phyloP scores from a whole-genome alignment of 23 red algal genomes.

The Cyanidium caldarium region DNA sequence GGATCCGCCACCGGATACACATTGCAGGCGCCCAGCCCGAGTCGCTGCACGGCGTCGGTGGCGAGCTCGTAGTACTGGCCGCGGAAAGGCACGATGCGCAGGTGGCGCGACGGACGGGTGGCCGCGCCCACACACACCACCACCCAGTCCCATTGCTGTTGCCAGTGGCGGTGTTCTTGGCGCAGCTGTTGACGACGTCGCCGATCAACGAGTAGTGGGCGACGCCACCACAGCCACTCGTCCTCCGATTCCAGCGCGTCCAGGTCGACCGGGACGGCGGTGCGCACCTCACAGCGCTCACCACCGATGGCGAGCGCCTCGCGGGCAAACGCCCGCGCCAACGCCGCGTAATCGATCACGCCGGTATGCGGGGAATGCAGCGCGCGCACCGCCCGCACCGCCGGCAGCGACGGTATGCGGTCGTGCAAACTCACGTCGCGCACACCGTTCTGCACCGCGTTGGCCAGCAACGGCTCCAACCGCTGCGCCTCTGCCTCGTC shows the following conservation, averaged over 20 bases:
- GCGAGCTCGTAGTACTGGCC: constrained; percentile 43
- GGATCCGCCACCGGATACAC: constrained; percentile 72
- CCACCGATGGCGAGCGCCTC: constrained; percentile 24
- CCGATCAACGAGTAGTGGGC: too few relatives aligned
- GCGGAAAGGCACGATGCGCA: constrained; percentile 49
- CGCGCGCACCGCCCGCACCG: constrained; percentile 20
- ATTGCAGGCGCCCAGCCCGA: constrained; percentile 19
- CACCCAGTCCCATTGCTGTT: background rate
- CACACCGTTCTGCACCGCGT: constrained; percentile 45
- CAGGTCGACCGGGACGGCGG: constrained; percentile 10
- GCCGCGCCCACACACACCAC: constrained; percentile 43
- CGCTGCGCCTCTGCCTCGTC: constrained; percentile 26
- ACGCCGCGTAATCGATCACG: constrained; percentile 37
- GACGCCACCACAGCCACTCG: too few relatives aligned
- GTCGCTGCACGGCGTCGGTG: constrained; percentile 6
- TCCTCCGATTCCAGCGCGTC: constrained; percentile 11
- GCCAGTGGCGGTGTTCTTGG: background rate
- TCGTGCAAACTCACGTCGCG: background rate
- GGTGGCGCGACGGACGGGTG: constrained; percentile 17
- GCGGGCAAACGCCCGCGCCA: constrained; percentile 21
- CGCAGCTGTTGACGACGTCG: too few relatives aligned
- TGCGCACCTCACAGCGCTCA: background rate
- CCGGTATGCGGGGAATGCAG: constrained; percentile 63
- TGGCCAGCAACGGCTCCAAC: constrained; percentile 18
- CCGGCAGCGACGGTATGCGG: constrained; percentile 21